Evolutionary conservation across 2,329 filamentous ascomycete species (phyloP).

Genomic region (Cercospora sp.): DNA sequence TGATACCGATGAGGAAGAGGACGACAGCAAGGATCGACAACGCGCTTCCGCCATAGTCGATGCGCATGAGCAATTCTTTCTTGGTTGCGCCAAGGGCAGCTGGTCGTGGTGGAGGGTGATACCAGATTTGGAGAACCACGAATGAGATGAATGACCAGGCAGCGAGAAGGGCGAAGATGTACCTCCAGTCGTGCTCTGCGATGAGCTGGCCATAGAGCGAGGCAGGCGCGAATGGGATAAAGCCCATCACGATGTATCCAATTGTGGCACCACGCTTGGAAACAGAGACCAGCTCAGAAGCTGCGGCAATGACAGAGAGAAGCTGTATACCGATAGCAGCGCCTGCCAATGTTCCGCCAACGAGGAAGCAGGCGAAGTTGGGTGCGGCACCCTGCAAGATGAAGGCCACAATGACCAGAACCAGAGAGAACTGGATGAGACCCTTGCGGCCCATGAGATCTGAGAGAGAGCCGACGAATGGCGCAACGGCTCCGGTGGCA

Average conservation of each 20-base stretch:
- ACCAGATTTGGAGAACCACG: constrained; percentile 52
- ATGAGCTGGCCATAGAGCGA: constrained; percentile 62
- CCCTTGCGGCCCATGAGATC: constrained; percentile 21
- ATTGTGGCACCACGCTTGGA: constrained; percentile 63
- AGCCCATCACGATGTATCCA: constrained; percentile 58
- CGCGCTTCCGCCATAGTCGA: constrained; percentile 54
- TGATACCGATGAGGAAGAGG: constrained; percentile 67
- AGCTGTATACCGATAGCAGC: constrained; percentile 17
- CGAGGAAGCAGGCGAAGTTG: constrained; percentile 19
- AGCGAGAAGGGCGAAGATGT: constrained; percentile 53
- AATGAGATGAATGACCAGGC: constrained; percentile 56
- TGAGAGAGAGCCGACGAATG: constrained; percentile 20
- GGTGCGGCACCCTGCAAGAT: constrained; percentile 22
- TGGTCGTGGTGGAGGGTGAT: constrained; percentile 53
- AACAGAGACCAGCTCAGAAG: constrained; percentile 65
- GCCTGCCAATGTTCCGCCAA: constrained; percentile 13
- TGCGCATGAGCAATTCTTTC: constrained; percentile 44
- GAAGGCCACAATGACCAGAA: constrained; percentile 18
- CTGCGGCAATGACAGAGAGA: constrained; percentile 54
- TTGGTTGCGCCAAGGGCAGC: constrained; percentile 40
- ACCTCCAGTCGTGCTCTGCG: constrained; percentile 52
- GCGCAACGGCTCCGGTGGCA: constrained; percentile 22
- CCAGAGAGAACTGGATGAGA: constrained; percentile 16
- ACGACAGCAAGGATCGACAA: constrained; percentile 57
- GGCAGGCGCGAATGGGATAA: constrained; percentile 61